phyloP scores from a whole-genome alignment of 2,329 filamentous ascomycete genomes.

The Bipolaris cookei region DNA sequence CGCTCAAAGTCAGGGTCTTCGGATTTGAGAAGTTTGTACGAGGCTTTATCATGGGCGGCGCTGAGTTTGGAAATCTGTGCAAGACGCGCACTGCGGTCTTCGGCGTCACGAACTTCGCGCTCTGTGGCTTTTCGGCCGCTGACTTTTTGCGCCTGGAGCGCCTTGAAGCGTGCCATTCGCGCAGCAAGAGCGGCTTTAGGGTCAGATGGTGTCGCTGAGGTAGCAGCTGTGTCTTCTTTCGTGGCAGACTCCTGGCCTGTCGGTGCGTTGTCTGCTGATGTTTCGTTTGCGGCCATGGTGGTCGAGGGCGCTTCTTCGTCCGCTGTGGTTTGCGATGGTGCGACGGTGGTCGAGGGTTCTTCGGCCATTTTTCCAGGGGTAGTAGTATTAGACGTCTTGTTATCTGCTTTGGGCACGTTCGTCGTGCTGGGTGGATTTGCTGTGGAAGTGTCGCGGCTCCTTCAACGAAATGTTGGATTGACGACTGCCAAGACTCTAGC shows the following conservation, averaged over 20 bases:
- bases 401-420: slow-evolving; percentile 24
- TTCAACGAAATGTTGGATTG: slow-evolving; percentile 20
- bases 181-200: slow-evolving; percentile 44
- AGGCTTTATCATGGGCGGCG: slow-evolving; percentile 84
- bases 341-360: neutral
- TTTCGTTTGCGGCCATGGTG: slow-evolving; percentile 14
- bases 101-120: slow-evolving; percentile 45
- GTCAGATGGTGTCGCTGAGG: slow-evolving; percentile 20
- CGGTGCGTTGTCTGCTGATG: slow-evolving; percentile 8
- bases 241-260: slow-evolving; percentile 2
- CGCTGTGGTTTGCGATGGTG: neutral
- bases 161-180: slow-evolving; percentile 77
- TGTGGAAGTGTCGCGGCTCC: neutral
- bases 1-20: slow-evolving; percentile 96
- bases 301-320: slow-evolving; percentile 8
- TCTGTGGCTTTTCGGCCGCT: slow-evolving; percentile 68
- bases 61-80: slow-evolving; percentile 76
- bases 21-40: slow-evolving; percentile 91
- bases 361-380: neutral
- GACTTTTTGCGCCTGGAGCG: slow-evolving; percentile 73
- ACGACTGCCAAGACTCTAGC: slow-evolving; percentile 28
- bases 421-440: slow-evolving; percentile 28
- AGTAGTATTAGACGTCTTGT: neutral
- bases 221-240: slow-evolving; percentile 9
- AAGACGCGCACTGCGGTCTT: slow-evolving; percentile 36